A percentile compares a stretch with the other conserved stretches of the same genome.
phyloP scores from a whole-genome alignment of 768 basidiomycete species.

The Zangia roseola region DNA sequence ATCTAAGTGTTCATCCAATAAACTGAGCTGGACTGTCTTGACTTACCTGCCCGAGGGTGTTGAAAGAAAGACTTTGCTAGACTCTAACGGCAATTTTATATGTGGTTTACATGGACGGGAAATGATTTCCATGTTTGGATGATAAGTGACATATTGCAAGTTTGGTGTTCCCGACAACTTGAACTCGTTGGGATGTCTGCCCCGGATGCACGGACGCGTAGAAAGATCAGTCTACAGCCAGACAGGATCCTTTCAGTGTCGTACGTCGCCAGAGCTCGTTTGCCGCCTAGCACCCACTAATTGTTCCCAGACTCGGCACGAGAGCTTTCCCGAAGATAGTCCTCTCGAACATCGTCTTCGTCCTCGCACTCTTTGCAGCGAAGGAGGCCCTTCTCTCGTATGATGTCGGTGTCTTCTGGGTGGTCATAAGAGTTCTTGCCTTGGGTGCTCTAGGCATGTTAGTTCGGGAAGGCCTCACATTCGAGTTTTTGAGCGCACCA shows the following conservation, averaged over 20 bases:
- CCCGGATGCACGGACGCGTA: conserved; percentile 66
- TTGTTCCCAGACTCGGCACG: conserved; percentile 46
- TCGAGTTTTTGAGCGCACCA: conserved; percentile 51
- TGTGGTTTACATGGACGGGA: conserved; percentile 13
- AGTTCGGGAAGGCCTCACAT: conserved; percentile 57
- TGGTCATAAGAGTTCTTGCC: conserved; percentile 69
- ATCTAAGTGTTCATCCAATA: conserved; percentile 53
- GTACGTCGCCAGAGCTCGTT: conserved; percentile 35
- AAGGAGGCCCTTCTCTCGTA: conserved; percentile 67
- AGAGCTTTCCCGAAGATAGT: conserved; percentile 54
- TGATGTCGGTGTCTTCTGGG: conserved; percentile 74
- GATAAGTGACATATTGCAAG: neutral
- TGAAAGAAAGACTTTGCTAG: conserved; percentile 1
- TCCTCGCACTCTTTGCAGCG: conserved; percentile 57
- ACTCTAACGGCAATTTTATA: conserved; percentile 18
- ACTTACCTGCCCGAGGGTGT: conserved; percentile 20
- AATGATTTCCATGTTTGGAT: conserved; percentile 17
- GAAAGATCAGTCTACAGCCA: conserved; percentile 61
- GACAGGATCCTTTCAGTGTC: conserved; percentile 53
- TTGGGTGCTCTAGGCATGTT: conserved; percentile 67
- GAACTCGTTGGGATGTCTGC: conserved; percentile 45
- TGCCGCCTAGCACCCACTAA: conserved; percentile 3
- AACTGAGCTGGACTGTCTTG: conserved; percentile 4
- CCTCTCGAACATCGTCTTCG: conserved; percentile 62
- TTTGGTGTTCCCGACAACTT: neutral